Conservation (phyloP, 2,329 filamentous ascomycete species). For the Cryphonectria parasitica region DNA sequence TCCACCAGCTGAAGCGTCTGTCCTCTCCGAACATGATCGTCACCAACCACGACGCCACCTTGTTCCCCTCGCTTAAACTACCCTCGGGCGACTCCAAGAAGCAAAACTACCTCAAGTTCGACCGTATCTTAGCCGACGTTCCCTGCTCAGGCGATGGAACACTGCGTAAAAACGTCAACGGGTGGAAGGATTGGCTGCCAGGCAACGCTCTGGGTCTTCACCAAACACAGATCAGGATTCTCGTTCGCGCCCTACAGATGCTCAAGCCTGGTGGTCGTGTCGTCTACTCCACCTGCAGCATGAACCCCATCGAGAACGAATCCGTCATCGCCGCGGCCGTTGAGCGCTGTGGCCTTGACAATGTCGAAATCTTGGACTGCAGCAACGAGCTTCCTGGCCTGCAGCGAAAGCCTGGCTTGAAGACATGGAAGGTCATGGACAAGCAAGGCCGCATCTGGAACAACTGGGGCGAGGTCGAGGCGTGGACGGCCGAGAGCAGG, state of each 20-base stretch:
- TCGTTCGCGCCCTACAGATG: constrained; percentile 92
- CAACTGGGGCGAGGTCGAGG: constrained; percentile 80
- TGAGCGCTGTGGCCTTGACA: constrained; percentile 78
- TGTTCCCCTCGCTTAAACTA: constrained; percentile 92
- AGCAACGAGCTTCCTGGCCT: constrained; percentile 76
- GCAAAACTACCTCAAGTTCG: constrained; percentile 85
- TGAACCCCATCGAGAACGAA: constrained; percentile 98
- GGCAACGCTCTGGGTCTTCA: constrained; percentile 87
- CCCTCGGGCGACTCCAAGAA: constrained; percentile 59
- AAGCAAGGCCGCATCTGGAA: constrained; percentile 79
- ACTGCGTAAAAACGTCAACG: constrained; percentile 84
- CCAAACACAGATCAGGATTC: constrained; percentile 82
- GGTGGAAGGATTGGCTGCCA: constrained; percentile 96
- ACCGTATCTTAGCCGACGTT: constrained; percentile 94
- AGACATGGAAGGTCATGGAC: constrained; percentile 89
- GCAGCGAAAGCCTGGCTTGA: constrained; percentile 76
- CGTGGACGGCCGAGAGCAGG: constrained; percentile 60
- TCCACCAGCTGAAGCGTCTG: constrained; percentile 95
- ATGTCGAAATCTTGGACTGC: constrained; percentile 85
- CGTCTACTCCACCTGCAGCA: constrained; percentile 97
- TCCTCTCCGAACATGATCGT: constrained; percentile 97
- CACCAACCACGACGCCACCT: constrained; percentile 95
- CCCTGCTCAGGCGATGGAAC: constrained; percentile 97
- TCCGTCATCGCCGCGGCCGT: constrained; percentile 88
- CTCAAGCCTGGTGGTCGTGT: constrained; percentile 92